Conservation (phyloP, 768 basidiomycete species). For the Phaeotremella skinneri region DNA sequence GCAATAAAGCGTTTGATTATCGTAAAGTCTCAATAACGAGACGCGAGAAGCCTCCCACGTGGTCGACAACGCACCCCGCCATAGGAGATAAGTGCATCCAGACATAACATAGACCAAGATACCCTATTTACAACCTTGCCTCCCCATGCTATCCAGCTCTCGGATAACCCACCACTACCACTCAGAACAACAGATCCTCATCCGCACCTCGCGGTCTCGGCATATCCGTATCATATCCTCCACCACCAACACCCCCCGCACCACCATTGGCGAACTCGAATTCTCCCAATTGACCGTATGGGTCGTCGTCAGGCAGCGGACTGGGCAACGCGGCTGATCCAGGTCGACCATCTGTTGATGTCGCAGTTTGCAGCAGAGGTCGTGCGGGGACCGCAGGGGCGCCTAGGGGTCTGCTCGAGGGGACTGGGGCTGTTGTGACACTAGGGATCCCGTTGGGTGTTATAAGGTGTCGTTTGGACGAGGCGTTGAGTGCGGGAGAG, state of each 20-base stretch:
- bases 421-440: slow-evolving; percentile 12
- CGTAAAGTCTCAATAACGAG: no score
- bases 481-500: slow-evolving; percentile 81
- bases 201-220: slow-evolving; percentile 64
- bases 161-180: background rate
- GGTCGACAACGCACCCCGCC: no score
- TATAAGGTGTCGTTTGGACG: slow-evolving; percentile 60
- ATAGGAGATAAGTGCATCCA: no score
- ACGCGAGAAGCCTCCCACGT: background rate
- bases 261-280: slow-evolving; percentile 36
- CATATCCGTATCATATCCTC: slow-evolving; percentile 60
- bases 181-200: slow-evolving; percentile 65
- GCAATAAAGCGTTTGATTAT: no score
- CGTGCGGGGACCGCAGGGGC: slow-evolving; percentile 48
- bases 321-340: slow-evolving; percentile 3
- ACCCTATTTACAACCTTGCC: background rate
- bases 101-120: no score
- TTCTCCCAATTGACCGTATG: slow-evolving; percentile 75
- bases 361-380: slow-evolving; percentile 25
- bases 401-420: slow-evolving; percentile 55
- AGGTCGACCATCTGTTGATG: slow-evolving; percentile 1
- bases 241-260: slow-evolving; percentile 63
- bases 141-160: background rate
- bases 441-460: slow-evolving; percentile 27
- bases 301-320: slow-evolving; percentile 56